These are phyloP conservation scores for Pyrenochaeta sp. DNA, from an alignment of 2,329 filamentous ascomycete genomes.

Conservation along the genomic window DNA sequence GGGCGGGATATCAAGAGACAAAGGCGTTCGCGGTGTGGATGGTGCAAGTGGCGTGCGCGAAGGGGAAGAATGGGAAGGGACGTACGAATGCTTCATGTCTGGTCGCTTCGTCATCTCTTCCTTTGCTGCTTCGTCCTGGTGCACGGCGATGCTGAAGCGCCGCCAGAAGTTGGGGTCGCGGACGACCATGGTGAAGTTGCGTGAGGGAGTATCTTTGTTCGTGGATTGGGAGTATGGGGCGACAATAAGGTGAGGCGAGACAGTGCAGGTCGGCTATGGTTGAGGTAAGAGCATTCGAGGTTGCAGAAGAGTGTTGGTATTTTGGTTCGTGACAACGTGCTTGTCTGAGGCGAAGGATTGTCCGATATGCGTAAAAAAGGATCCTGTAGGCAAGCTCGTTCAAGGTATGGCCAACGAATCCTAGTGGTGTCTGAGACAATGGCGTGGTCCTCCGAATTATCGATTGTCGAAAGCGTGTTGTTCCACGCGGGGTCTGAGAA, in stretches of 20 bases:
- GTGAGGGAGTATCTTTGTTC: background rate
- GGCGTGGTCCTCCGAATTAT: background rate
- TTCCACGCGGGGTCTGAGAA: background rate
- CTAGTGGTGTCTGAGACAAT: background rate
- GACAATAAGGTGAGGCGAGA: background rate
- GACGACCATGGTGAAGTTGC: constrained; percentile 54
- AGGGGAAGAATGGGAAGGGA: constrained; percentile 27
- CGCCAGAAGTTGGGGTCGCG: constrained; percentile 68
- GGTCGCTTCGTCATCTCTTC: constrained; percentile 20
- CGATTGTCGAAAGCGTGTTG: constrained; percentile 2
- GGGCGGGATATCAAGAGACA: constrained; percentile 15
- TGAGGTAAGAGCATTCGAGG: background rate
- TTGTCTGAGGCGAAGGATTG: background rate
- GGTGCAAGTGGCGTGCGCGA: constrained; percentile 23
- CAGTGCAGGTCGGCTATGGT: background rate
- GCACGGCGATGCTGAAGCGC: constrained; percentile 66
- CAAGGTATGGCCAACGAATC: background rate
- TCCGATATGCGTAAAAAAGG: background rate
- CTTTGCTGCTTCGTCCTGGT: constrained; percentile 61
- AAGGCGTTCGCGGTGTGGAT: constrained; percentile 29
- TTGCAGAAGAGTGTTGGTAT: background rate
- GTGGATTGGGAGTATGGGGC: background rate
- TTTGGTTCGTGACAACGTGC: background rate
- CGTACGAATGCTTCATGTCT: constrained; percentile 52
- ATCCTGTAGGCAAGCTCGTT: background rate